phyloP scores from a whole-genome alignment of 371 early-diverging fungal genomes.

The Mortierella sp. region DNA sequence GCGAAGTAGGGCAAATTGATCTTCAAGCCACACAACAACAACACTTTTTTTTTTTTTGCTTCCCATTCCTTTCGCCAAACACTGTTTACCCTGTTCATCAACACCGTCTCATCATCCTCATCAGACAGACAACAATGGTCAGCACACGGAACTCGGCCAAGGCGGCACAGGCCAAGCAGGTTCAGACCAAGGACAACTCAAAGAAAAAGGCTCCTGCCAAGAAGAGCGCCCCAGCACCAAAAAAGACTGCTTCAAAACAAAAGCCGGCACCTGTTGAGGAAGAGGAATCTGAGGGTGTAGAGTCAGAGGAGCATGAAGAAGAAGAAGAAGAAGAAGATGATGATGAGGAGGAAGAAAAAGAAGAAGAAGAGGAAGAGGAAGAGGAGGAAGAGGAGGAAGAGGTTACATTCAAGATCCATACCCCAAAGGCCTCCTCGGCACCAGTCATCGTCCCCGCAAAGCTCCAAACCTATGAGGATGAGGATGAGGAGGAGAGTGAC shows the following conservation, averaged over 20 bases:
- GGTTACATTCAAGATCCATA: conserved; percentile 49
- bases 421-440: conserved; percentile 28
- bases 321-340: conserved; percentile 2
- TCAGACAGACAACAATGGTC: too few relatives aligned
- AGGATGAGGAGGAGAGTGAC: conserved; percentile 31
- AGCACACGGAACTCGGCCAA: too few relatives aligned
- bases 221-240: conserved; percentile 16
- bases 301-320: conserved; percentile 13
- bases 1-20: too few relatives aligned
- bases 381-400: conserved; percentile 30
- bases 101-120: too few relatives aligned
- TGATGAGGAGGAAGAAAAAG: conserved; percentile 5
- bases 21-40: too few relatives aligned
- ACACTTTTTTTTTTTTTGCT: too few relatives aligned
- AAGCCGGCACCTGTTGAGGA: conserved; percentile 40
- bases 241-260: conserved; percentile 9
- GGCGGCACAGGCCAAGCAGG: conserved; percentile 3
- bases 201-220: conserved; percentile 2
- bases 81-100: too few relatives aligned
- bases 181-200: not conserved
- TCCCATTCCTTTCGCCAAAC: too few relatives aligned
- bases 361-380: conserved; percentile 6
- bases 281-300: conserved; percentile 14
- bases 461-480: conserved; percentile 47
- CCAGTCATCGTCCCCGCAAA: conserved; percentile 24